phyloP scores from a whole-genome alignment of 1,139 yeast genomes.

The Yamadazyma songkhlaensis region DNA sequence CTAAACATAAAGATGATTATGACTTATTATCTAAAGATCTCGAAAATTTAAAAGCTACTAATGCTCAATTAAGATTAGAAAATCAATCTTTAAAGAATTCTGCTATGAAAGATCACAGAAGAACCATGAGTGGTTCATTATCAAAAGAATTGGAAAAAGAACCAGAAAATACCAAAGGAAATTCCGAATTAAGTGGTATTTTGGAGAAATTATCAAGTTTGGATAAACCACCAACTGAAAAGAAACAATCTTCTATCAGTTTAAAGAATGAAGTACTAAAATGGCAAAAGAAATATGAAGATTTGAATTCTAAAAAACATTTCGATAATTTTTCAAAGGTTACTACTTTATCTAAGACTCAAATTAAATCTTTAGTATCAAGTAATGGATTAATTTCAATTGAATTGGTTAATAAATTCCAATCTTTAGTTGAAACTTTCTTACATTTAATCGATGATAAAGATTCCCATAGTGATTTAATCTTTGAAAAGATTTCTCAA shows the following conservation, averaged over 20 bases:
- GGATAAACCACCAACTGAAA: constrained; percentile 13
- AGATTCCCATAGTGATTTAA: constrained; percentile 32
- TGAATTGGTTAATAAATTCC: constrained; percentile 42
- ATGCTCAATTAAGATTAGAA: constrained; percentile 39
- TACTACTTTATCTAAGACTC: constrained; percentile 21
- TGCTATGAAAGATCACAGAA: constrained; percentile 13
- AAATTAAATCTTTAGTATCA: constrained; percentile 30
- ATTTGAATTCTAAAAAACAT: constrained; percentile 31
- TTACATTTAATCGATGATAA: constrained; percentile 32
- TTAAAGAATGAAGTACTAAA: constrained; percentile 30
- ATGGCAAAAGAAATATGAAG: constrained; percentile 51
- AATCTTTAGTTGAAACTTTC: constrained; percentile 47
- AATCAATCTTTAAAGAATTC: constrained; percentile 36
- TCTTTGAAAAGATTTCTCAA: constrained; percentile 56
- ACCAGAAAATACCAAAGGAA: background rate
- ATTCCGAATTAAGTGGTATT: constrained; percentile 15
- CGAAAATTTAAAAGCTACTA: constrained; percentile 26
- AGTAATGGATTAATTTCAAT: constrained; percentile 46
- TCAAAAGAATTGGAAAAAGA: constrained; percentile 10
- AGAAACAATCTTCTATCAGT: constrained; percentile 18
- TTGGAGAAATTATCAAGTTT: constrained; percentile 20
- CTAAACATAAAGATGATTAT: constrained; percentile 8
- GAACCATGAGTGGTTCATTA: constrained; percentile 13
- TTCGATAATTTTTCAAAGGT: constrained; percentile 20
- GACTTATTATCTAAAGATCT: constrained; percentile 20